These are phyloP conservation scores for Galium porrigens DNA, from an alignment of 305 asterid species.

Conservation along the genomic window DNA sequence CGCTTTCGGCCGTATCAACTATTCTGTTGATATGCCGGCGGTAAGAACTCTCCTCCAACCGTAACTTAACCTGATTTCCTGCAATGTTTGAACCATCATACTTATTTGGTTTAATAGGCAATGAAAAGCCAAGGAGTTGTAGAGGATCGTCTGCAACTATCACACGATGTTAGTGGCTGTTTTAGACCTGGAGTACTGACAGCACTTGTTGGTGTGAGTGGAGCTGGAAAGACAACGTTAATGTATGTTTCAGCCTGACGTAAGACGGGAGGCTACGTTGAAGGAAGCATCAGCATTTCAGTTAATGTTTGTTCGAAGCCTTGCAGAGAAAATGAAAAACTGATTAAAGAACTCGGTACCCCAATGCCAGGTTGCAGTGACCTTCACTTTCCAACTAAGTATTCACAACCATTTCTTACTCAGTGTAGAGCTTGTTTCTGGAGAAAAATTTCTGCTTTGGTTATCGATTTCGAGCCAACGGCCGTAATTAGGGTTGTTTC, in stretches of 20 bases:
- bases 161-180: slow-evolving; percentile 67
- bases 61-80: not conserved
- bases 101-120: slow-evolving; percentile 32
- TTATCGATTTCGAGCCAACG: too few relatives aligned
- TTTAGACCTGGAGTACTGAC: slow-evolving; percentile 87
- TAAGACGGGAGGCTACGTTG: slow-evolving; percentile 73
- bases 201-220: slow-evolving; percentile 88
- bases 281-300: slow-evolving; percentile 65
- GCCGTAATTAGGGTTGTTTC: too few relatives aligned
- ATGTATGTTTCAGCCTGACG: slow-evolving; percentile 95
- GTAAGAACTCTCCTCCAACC: slow-evolving; percentile 30
- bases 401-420: slow-evolving; percentile 27
- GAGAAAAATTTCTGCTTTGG: too few relatives aligned
- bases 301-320: slow-evolving; percentile 14
- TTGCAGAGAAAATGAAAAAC: slow-evolving; percentile 31
- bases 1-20: slow-evolving; percentile 60
- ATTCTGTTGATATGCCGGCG: slow-evolving; percentile 80
- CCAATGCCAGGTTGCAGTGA: slow-evolving; percentile 31
- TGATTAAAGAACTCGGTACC: slow-evolving; percentile 29
- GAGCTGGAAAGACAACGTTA: slow-evolving; percentile 93
- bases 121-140: slow-evolving; percentile 58
- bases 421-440: slow-evolving; percentile 43
- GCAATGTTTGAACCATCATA: not conserved
- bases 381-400: slow-evolving; percentile 26
- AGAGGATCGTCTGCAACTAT: slow-evolving; percentile 56